phyloP scores from a whole-genome alignment of 768 basidiomycete genomes.

The Tubosaeta sp. region DNA sequence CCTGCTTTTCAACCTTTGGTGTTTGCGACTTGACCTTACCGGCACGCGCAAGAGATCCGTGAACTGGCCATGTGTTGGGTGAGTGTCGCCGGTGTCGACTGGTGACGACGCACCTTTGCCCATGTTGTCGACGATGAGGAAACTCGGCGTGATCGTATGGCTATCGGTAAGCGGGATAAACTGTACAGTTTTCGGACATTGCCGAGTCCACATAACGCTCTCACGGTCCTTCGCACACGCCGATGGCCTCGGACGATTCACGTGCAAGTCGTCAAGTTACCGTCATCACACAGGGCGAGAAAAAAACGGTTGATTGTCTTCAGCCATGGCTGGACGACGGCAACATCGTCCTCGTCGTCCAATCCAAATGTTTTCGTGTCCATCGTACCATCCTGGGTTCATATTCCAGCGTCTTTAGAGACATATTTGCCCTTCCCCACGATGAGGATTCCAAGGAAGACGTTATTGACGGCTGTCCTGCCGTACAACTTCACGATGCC shows the following conservation, averaged over 20 bases:
- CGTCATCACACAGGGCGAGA: neutral
- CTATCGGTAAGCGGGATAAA: slow-evolving; percentile 24
- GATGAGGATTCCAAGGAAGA: neutral
- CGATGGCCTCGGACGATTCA: neutral
- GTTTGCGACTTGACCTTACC: slow-evolving; percentile 99
- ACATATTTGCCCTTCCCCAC: slow-evolving; percentile 22
- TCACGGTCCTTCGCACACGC: too few relatives aligned
- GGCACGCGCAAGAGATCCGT: slow-evolving; percentile 99
- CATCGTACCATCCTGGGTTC: slow-evolving; percentile 24
- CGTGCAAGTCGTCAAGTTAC: neutral
- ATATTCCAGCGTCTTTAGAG: slow-evolving; percentile 30
- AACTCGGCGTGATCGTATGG: slow-evolving; percentile 25
- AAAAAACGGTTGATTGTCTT: neutral
- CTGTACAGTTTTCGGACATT: slow-evolving; percentile 44
- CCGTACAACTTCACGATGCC: slow-evolving; percentile 14
- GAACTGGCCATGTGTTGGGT: slow-evolving; percentile 51
- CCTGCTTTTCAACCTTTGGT: slow-evolving; percentile 97
- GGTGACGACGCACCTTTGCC: slow-evolving; percentile 54
- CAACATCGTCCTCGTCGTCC: slow-evolving; percentile 24
- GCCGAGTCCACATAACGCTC: too few relatives aligned
- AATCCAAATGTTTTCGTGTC: slow-evolving; percentile 28
- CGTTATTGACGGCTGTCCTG: slow-evolving; percentile 19
- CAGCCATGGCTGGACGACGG: slow-evolving; percentile 23
- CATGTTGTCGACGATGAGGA: slow-evolving; percentile 60
- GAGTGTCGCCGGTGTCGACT: neutral